Evolutionary conservation across 768 basidiomycete genomes (phyloP).

Genomic region (Trametes meyenii): DNA sequence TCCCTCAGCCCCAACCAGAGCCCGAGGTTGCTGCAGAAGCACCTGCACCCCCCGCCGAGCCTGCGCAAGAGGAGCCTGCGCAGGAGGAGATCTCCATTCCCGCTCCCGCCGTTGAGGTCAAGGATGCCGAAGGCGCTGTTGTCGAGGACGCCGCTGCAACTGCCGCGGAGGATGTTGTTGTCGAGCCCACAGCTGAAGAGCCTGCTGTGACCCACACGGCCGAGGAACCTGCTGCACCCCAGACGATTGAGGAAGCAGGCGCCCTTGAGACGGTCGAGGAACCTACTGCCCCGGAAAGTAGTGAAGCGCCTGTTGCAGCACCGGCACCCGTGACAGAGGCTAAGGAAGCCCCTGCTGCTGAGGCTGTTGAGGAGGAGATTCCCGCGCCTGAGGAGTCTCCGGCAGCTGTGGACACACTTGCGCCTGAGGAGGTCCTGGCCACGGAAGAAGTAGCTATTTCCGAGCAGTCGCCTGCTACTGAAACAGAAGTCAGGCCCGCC

Average conservation of each 20-base stretch:
- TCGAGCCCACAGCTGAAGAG: constrained; percentile 1
- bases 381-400: not conserved
- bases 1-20: not conserved
- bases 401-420: too few species aligned
- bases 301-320: not conserved
- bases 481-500: too few species aligned
- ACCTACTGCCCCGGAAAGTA: not conserved
- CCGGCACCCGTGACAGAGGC: not conserved
- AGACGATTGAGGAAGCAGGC: not conserved
- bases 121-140: constrained; percentile 5
- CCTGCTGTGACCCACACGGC: not conserved
- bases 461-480: too few species aligned
- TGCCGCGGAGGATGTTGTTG: not conserved
- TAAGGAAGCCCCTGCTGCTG: not conserved
- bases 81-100: constrained; percentile 4
- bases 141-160: not conserved
- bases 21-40: not conserved
- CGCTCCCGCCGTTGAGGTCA: not conserved
- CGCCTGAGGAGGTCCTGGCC: too few species aligned
- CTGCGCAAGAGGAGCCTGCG: constrained; percentile 13
- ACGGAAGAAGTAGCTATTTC: too few species aligned
- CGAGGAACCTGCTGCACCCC: not conserved
- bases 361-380: not conserved
- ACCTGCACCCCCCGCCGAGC: not conserved
- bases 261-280: not conserved